Base-by-base conservation (phyloP, 768 basidiomycete genomes). In the Neoboletus brunneissimus region DNA sequence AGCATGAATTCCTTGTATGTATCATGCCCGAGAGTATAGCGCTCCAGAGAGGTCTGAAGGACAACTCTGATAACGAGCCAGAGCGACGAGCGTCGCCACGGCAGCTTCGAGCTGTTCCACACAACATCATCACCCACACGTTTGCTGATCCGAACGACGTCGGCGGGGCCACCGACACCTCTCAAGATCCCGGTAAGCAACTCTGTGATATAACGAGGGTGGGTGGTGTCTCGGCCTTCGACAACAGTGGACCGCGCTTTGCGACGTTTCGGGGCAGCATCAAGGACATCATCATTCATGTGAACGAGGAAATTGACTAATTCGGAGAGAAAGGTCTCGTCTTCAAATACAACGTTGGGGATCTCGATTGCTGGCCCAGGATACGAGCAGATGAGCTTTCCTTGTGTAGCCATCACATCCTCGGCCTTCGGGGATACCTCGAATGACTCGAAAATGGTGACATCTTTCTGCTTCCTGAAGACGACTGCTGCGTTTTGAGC, bases 1-100 rank as follows among this genome's bases (percentile, higher is more conserved):
- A 77, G 40, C 63, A 82, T 76, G 64, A 84, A 84, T 3, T 37
- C 12, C 52, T 84, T 84, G 68, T 84, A 84, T 0, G 64, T 60
- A 11, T 41, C 38, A 18, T 44, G 4, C 1, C 60, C 62, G 7
- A 51, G 46, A 40, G 18, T 10, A 27, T 16, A 31, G 10, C 18
- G 18, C 15, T 56, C 54, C 9, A 75, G 37, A 0, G 74, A 54
- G 2, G 72, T 73, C 43, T 77, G 75, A 12, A 77, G 31, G 1
- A 53, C 54, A 4, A 76, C 67, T 34, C 70, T 65, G 22, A 73
- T 55, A 16, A 73, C 47, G 11, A 76, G 64, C 76, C 75, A 77
- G 11, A 75, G 57, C 12, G 74, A 60, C 0, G 73, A 74, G 11
- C 76, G 61, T 10, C 75, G 62, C 74, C 74, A 75, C 11, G 75